These are phyloP conservation scores for Ceratocystiopsis brevicomis DNA, from an alignment of 2,329 filamentous ascomycete genomes.

Conservation along the genomic window DNA sequence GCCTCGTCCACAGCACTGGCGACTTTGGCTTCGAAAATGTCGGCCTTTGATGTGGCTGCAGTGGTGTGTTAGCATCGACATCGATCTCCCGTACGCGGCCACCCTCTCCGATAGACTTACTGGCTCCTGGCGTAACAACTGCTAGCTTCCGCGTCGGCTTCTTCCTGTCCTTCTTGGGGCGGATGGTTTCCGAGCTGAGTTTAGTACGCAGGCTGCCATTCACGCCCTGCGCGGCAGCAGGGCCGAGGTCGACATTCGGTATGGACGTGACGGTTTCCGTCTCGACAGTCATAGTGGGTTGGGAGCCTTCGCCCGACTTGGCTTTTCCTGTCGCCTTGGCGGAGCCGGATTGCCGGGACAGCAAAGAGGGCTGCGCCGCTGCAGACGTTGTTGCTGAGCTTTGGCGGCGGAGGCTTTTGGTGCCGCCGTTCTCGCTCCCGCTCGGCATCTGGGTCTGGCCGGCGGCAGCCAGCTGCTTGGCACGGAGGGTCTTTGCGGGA, in stretches of 20 bases:
- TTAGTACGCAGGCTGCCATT: slow-evolving; percentile 66
- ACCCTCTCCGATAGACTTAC: too few relatives aligned
- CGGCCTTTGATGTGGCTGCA: slow-evolving; percentile 78
- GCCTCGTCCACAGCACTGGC: slow-evolving; percentile 91
- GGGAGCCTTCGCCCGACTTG: slow-evolving; percentile 54
- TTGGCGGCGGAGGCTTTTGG: slow-evolving; percentile 21
- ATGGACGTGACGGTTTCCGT: slow-evolving; percentile 89
- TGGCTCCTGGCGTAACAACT: slow-evolving; percentile 49
- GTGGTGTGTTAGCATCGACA: slow-evolving; percentile 8
- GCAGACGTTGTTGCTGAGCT: slow-evolving; percentile 18
- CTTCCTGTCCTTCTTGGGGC: slow-evolving; percentile 85
- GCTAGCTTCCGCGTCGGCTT: slow-evolving; percentile 58
- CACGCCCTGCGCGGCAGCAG: slow-evolving; percentile 41
- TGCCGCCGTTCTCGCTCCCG: slow-evolving; percentile 36
- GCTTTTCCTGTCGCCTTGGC: slow-evolving; percentile 46
- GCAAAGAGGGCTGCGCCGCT: slow-evolving; percentile 30
- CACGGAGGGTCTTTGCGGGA: slow-evolving; percentile 23
- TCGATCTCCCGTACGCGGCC: too few relatives aligned
- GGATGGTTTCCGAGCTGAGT: slow-evolving; percentile 86
- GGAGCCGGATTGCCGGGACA: slow-evolving; percentile 45
- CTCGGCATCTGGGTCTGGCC: neutral
- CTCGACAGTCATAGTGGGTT: slow-evolving; percentile 89
- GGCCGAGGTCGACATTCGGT: slow-evolving; percentile 59
- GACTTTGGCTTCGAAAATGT: slow-evolving; percentile 94
- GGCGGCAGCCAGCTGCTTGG: slow-evolving; percentile 29